Evolutionary conservation across 305 asterid species (phyloP), one percentile per base, ranked within the genome.

Genomic region (Petunia hybrid): DNA sequence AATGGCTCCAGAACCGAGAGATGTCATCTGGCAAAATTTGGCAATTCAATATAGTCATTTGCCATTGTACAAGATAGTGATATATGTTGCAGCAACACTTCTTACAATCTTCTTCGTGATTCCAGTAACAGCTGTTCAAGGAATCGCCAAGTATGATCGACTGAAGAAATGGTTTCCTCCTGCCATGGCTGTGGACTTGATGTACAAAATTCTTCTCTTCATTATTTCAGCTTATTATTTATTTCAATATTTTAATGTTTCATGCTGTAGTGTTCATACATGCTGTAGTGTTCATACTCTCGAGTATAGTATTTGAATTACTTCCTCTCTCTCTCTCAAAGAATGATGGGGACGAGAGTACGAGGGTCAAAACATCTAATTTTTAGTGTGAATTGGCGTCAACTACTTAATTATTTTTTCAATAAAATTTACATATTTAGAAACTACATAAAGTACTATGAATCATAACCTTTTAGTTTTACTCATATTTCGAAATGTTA

Each of bases 1-100:
- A 89, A 85, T 90, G 89, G 98, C 99, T 82, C 99, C 98, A 61
- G 98, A 96, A 83, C 97, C 99, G 74, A 84, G 98, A 87, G 98
- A 94, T 31, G 97, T 96, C n/a, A 84, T 92, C 40, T 96, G 99
- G 99, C 86, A 84, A 80, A 96, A 93, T 86, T 84, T 96, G 88
- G 81, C 92, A 48, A 83, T 85, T 88, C 93, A 90, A 8, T 89
- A 79, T 81, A 85, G 84, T 84, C 86, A 65, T 79, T 76, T 92
- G 85, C 95, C 99, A 43, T 83, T 96, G 67, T 84, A 89, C 87
- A 89, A 91, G 87, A 81, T 88, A 74, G 90, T 85, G 43, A 86
- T 96, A 31, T 88, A 88, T 85, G 85, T 85, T 45, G 89, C 91
- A n/a, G 95, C 88, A 59, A 76, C 97, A 14, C 86, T 93, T 35